These are phyloP conservation scores for Plantago ovata DNA, from an alignment of 257 asterid genomes.

Conservation along the genomic window DNA sequence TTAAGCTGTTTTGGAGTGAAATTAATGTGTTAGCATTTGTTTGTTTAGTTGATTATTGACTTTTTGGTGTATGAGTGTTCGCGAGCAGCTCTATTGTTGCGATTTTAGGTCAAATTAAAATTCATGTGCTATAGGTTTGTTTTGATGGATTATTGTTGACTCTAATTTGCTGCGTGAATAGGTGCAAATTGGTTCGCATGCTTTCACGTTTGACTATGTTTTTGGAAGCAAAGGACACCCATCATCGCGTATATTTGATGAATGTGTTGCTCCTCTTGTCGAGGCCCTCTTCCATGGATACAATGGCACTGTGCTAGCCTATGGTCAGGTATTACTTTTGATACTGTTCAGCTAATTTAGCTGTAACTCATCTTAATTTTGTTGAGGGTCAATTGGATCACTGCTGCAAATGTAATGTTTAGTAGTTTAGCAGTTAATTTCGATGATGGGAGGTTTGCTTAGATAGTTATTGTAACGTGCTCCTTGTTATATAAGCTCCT, in stretches of 20 bases:
- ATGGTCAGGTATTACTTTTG: conserved; percentile 67
- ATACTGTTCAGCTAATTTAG: not conserved
- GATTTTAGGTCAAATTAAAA: too few relatives aligned
- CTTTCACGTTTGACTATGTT: conserved; percentile 78
- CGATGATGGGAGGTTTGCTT: too few relatives aligned
- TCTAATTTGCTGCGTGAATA: conserved; percentile 33
- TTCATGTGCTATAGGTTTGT: not conserved
- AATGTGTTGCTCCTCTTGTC: conserved; percentile 74
- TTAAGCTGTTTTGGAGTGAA: not conserved
- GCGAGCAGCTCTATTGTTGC: too few relatives aligned
- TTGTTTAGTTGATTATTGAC: too few relatives aligned
- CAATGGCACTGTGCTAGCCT: conserved; percentile 95
- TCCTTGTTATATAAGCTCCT: not conserved
- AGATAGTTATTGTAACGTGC: too few relatives aligned
- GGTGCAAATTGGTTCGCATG: conserved; percentile 98
- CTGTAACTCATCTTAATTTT: not conserved
- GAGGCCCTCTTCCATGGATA: conserved; percentile 85
- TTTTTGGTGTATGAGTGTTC: too few relatives aligned
- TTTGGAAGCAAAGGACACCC: conserved; percentile 73
- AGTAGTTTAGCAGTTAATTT: not conserved
- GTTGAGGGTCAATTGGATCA: not conserved
- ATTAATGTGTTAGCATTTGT: too few relatives aligned
- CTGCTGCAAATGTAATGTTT: not conserved
- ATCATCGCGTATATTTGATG: conserved; percentile 59
- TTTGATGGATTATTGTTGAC: conserved; percentile 6